Evolutionary conservation across 768 basidiomycete genomes (phyloP).

Genomic region (Tylopilus felleus): DNA sequence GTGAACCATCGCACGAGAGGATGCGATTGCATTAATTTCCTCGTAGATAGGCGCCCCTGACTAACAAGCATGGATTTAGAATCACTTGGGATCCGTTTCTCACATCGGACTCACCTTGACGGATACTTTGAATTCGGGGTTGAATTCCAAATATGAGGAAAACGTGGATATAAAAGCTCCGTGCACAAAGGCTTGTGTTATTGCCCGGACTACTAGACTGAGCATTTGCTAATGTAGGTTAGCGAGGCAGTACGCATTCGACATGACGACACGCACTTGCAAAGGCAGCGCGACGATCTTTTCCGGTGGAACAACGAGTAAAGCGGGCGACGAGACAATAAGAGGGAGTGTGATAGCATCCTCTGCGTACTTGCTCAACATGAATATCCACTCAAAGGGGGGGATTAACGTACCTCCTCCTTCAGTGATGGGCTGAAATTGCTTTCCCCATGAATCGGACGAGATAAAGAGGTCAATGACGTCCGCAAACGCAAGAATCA

Average conservation of each 20-base stretch:
- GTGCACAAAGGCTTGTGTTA: conserved; percentile 52
- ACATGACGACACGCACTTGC: conserved; percentile 34
- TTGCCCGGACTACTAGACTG: conserved; percentile 40
- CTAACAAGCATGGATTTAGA: conserved; percentile 20
- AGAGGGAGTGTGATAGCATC: conserved; percentile 44
- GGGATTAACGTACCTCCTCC: conserved; percentile 34
- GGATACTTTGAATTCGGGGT: conserved; percentile 18
- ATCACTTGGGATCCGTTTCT: neutral
- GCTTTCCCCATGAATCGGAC: conserved; percentile 57
- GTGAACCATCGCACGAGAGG: conserved; percentile 36
- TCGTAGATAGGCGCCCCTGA: conserved; percentile 33
- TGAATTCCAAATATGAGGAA: conserved; percentile 32
- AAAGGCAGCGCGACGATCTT: conserved; percentile 64
- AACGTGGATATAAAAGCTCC: conserved; percentile 53
- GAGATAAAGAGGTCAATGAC: conserved; percentile 58
- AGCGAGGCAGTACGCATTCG: conserved; percentile 15
- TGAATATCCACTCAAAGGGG: neutral
- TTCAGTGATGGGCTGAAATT: conserved; percentile 57
- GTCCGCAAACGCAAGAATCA: conserved; percentile 69
- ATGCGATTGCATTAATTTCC: conserved; percentile 32
- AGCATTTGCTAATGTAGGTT: conserved; percentile 23
- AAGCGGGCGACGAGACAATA: conserved; percentile 57
- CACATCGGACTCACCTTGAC: conserved; percentile 9
- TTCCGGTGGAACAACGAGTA: conserved; percentile 49
- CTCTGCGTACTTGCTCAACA: conserved; percentile 27